Base-by-base conservation (phyloP, 768 basidiomycete genomes). In the Collybiopsis confluens region DNA sequence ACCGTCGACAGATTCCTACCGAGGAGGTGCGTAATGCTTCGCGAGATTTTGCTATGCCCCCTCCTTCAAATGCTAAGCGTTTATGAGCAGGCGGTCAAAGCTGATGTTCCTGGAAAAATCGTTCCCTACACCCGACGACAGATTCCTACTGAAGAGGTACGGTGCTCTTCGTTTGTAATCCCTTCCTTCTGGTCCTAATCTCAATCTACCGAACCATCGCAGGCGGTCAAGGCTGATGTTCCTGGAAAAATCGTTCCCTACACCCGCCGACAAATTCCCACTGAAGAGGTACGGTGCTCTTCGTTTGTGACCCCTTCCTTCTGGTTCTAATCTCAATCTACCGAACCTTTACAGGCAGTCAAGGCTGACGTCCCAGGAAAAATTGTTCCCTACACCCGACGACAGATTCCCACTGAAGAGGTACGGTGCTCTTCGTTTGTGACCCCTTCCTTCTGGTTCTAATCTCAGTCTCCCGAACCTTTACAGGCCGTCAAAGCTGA, bases 101-200 rank as follows among this genome's bases (percentile, higher is more conserved):
- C 62, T 33, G 62, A 70, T 1, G 61, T 60, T 2, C 49, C 64
- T 18, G 71, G 72, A 23, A 54, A 57, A 7, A 63, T 70, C 54
- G 62, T 55, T 30, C 62, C 55, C n/a, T 70, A 71, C 61, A 55
- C 35, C 15, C 26, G 28, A 18, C 18, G 37, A 15, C 21, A 45
- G 21, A 52, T 52, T 23, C 41, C 41, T 20, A 26, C 41, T 18
- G 23, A 42, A 42, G 6, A 42, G n/a, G n/a, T 42, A 42, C n/a
- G n/a, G 6, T 5, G n/a, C n/a, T 5, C n/a, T 5, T 23, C 8
- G n/a, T 18, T 7, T 6, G n/a, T 8, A 6, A 16, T 23, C 41
- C 6, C 5, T 23, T 5, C 41, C 5, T n/a, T n/a, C 23, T 13
- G 30, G 30, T 33, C 5, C 30, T 33, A 5, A 33, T n/a, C n/a